phyloP scores from a whole-genome alignment of 1,139 yeast genomes.

The Hyphopichia fennica region DNA sequence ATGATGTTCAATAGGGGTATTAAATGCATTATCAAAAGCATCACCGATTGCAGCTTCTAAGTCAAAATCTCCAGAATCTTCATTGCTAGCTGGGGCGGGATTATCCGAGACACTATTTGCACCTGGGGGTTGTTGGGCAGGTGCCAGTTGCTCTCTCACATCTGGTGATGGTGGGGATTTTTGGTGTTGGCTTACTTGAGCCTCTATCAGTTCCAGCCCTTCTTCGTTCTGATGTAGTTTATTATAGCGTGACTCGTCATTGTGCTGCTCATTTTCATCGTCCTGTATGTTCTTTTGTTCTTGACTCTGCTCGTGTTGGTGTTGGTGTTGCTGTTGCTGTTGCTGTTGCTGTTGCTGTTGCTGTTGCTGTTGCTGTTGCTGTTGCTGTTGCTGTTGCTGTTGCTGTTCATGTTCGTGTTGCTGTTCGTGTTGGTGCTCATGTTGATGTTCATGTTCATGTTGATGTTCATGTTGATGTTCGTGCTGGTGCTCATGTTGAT shows the following conservation, averaged over 20 bases:
- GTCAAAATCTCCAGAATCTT: slow-evolving; percentile 18
- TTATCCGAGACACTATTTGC: too few species aligned
- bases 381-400: neutral
- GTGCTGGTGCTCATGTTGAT: neutral
- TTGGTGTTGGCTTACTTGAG: too few species aligned
- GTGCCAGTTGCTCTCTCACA: too few species aligned
- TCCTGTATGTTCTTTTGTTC: too few species aligned
- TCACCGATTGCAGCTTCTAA: slow-evolving; percentile 29
- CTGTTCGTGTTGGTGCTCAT: neutral
- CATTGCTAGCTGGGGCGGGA: neutral
- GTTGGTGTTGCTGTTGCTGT: too few species aligned
- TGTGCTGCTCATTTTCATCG: too few species aligned
- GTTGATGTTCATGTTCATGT: neutral
- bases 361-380: neutral
- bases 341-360: too few species aligned
- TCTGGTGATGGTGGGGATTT: too few species aligned
- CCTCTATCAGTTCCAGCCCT: neutral
- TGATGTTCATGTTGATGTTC: neutral
- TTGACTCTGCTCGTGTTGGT: too few species aligned
- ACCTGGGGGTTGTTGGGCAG: too few species aligned
- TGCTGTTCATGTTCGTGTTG: neutral
- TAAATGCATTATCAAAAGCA: slow-evolving; percentile 20
- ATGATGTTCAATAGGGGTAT: neutral
- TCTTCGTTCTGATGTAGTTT: too few species aligned
- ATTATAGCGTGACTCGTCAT: too few species aligned